Evolutionary conservation across 306 rosid species (phyloP), one percentile per base, ranked within the genome.

Genomic region (Begonia peltatifolia): DNA sequence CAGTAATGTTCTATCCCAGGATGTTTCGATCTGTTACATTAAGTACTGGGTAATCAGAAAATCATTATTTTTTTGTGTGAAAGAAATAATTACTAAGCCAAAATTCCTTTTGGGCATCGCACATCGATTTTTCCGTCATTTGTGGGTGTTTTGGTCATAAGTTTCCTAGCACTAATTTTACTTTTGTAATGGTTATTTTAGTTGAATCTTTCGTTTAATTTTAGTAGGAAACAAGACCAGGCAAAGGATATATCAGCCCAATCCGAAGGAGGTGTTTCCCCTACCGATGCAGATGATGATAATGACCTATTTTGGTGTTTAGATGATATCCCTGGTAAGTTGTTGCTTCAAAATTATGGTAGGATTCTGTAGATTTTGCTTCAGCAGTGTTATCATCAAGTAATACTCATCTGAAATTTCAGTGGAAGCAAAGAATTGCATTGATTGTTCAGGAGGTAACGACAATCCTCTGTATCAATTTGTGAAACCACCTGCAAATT

Each of bases 401-500:
- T 60, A 30, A 57, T 30, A 42, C 23, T 43, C 50, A 36, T 35
- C 51, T 63, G 2, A 50, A 25, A 30, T 67, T 85, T 80, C 79
- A 90, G 96, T 81, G 51, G 99, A 90, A 60, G 77, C 75, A 50
- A 86, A 79, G 46, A 86, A 41, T 73, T 72, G 78, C 68, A 67
- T 86, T 56, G 93, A 86, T 43, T 48, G 54, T 69, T 61, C 79
- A 48, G 35, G 66, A 8, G 73, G 72, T 9, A 79, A 72, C 64
- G 96, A 76, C 44, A 64, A 68, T 55, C 56, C 63, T 68, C 71
- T 70, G 63, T 70, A 76, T 63, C 74, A 69, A 53, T 83, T 81
- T 61, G 79, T 76, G 50, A 86, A 83, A 72, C 81, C 99, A 53
- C 99, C 96, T 11, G 86, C 94, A 61, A 90, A 90, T 70, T 64